Percentiles rank a stretch among this genome's conserved stretches.
phyloP scores from a whole-genome alignment of 371 early-diverging fungal genomes.

The Sanchytrium tribonematis region DNA sequence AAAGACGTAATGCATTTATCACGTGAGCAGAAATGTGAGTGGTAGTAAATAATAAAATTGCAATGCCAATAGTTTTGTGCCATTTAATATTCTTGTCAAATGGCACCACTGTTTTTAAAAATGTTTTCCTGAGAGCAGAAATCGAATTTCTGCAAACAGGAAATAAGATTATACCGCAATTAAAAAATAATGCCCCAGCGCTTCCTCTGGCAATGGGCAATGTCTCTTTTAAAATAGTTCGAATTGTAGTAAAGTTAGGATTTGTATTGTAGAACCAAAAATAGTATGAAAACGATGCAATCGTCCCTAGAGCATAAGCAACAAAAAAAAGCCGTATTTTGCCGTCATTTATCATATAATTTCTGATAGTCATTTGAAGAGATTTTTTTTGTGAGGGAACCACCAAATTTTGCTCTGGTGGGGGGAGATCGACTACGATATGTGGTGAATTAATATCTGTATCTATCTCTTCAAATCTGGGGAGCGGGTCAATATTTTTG shows the following conservation, averaged over 20 bases:
- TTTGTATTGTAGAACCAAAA: neutral
- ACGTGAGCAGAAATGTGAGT: slow-evolving; percentile 42
- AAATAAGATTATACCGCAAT: slow-evolving; percentile 42
- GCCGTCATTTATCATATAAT: neutral
- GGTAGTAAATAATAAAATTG: slow-evolving; percentile 35
- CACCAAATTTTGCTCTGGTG: neutral
- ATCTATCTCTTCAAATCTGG: neutral
- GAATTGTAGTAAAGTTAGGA: neutral
- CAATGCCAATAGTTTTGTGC: slow-evolving; percentile 46
- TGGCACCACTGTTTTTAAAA: slow-evolving; percentile 33
- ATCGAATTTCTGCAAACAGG: slow-evolving; percentile 51
- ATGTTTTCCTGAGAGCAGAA: slow-evolving; percentile 30
- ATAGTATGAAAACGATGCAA: neutral
- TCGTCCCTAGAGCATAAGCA: neutral
- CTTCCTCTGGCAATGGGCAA: neutral
- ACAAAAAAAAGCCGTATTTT: neutral
- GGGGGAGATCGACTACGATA: neutral
- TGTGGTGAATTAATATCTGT: neutral
- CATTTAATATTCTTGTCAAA: slow-evolving; percentile 52
- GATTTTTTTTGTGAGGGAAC: neutral
- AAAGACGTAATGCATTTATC: slow-evolving; percentile 25
- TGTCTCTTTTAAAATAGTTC: neutral
- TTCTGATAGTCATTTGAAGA: neutral
- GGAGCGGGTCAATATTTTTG: neutral
- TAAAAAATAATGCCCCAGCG: slow-evolving; percentile 9